These are phyloP conservation scores for Hyphopichia buzzinii DNA, from an alignment of 1,139 yeast genomes.

Conservation along the genomic window DNA sequence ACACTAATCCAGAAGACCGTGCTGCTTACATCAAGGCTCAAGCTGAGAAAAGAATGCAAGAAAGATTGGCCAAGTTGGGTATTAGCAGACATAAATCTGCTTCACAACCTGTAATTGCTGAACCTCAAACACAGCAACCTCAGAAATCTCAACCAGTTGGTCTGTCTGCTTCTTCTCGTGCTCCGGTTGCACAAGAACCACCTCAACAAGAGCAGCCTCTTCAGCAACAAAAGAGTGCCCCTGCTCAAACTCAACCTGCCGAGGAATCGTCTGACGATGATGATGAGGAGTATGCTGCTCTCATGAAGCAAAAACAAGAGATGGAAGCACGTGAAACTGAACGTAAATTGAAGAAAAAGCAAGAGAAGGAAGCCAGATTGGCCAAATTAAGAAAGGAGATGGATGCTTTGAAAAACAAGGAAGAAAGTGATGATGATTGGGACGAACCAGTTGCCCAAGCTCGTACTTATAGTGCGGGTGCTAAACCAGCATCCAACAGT, in stretches of 20 bases:
- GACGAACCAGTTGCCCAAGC: conserved; percentile 26
- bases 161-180: too few species aligned
- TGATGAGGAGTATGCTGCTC: conserved; percentile 47
- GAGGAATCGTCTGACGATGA: conserved; percentile 36
- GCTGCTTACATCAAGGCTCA: conserved; percentile 85
- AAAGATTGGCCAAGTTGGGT: conserved; percentile 83
- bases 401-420: conserved; percentile 49
- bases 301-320: conserved; percentile 47
- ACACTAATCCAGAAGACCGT: conserved; percentile 59
- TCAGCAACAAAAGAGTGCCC: not conserved
- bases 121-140: conserved; percentile 4
- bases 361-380: conserved; percentile 56
- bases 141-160: conserved; percentile 4
- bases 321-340: conserved; percentile 49
- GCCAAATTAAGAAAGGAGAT: conserved; percentile 62
- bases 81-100: conserved; percentile 42
- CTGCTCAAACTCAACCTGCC: conserved; percentile 4
- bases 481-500: conserved; percentile 9
- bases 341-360: conserved; percentile 46
- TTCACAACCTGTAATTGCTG: not conserved
- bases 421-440: conserved; percentile 38
- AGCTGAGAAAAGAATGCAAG: conserved; percentile 88
- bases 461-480: conserved; percentile 28
- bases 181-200: not conserved
- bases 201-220: conserved; percentile 4